These are phyloP conservation scores for Trematosphaeria pertusa DNA, from an alignment of 2,329 filamentous ascomycete genomes.

Conservation along the genomic window DNA sequence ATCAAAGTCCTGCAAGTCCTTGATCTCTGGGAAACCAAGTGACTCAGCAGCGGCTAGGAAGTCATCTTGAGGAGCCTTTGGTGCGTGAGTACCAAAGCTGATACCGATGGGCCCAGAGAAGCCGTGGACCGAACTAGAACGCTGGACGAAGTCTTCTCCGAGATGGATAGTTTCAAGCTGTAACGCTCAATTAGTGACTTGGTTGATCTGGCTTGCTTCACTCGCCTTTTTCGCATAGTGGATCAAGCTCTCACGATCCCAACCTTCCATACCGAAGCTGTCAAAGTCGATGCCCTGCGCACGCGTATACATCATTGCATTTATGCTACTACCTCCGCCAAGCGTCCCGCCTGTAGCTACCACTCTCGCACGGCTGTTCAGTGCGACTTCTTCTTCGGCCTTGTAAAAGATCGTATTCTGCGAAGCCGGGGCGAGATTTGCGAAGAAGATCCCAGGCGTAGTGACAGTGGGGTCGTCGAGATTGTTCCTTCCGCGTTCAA, in stretches of 20 bases:
- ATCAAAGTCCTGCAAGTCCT: conserved; percentile 60
- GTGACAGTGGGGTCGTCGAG: conserved; percentile 54
- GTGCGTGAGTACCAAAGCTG: conserved; percentile 54
- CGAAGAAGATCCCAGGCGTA: conserved; percentile 25
- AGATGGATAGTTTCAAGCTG: conserved; percentile 61
- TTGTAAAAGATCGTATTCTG: conserved; percentile 59
- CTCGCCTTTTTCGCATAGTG: conserved; percentile 58
- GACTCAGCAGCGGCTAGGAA: conserved; percentile 56
- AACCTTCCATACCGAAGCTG: conserved; percentile 57
- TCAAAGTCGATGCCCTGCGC: conserved; percentile 55
- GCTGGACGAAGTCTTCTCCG: conserved; percentile 35
- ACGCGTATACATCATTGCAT: conserved; percentile 46
- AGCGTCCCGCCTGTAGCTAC: conserved; percentile 56
- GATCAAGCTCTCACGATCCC: conserved; percentile 56
- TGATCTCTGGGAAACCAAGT: conserved; percentile 56
- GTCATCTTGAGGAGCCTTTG: conserved; percentile 49
- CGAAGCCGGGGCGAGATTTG: conserved; percentile 54
- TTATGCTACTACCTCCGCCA: conserved; percentile 60
- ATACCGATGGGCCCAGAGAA: conserved; percentile 60
- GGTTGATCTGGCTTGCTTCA: too few species aligned
- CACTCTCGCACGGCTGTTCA: conserved; percentile 50
- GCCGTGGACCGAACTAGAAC: conserved; percentile 54
- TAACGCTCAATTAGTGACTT: too few species aligned
- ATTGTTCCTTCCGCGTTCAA: conserved; percentile 61
- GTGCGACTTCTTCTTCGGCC: conserved; percentile 50